phyloP scores from a whole-genome alignment of 179 eudicot genomes.

The Beta corolliflora region DNA sequence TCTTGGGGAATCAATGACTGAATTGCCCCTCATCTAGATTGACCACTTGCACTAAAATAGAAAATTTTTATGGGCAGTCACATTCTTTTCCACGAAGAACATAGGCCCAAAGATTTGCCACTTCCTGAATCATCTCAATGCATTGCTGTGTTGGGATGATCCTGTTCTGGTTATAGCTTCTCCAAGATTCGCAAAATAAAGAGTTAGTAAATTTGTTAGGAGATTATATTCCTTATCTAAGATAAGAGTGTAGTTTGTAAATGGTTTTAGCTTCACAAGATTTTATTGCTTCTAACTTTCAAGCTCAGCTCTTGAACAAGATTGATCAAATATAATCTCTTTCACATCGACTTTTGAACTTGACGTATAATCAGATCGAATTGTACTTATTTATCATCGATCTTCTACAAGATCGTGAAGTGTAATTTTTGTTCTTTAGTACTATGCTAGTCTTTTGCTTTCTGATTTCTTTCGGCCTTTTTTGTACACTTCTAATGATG shows the following conservation, averaged over 20 bases:
- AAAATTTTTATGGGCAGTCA: background rate
- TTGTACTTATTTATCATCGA: background rate
- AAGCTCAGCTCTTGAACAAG: too few relatives aligned
- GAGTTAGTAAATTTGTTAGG: too few relatives aligned
- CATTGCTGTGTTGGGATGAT: too few relatives aligned
- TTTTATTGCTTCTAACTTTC: background rate
- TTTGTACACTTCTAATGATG: background rate
- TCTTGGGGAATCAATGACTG: background rate
- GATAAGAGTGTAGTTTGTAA: too few relatives aligned
- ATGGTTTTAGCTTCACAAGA: background rate
- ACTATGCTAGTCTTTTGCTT: background rate
- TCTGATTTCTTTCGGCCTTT: background rate
- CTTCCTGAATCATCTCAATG: background rate
- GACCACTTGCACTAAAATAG: background rate
- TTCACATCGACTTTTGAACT: background rate
- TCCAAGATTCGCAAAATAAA: background rate
- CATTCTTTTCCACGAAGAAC: background rate
- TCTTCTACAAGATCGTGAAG: background rate
- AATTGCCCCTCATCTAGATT: background rate
- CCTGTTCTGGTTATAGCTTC: background rate
- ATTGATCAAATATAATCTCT: background rate
- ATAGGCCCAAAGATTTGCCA: background rate
- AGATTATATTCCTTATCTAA: too few relatives aligned
- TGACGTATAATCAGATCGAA: background rate
- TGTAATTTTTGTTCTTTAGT: background rate